These are phyloP conservation scores for Geum urbanum DNA, from an alignment of 306 rosid species.

Conservation along the genomic window DNA sequence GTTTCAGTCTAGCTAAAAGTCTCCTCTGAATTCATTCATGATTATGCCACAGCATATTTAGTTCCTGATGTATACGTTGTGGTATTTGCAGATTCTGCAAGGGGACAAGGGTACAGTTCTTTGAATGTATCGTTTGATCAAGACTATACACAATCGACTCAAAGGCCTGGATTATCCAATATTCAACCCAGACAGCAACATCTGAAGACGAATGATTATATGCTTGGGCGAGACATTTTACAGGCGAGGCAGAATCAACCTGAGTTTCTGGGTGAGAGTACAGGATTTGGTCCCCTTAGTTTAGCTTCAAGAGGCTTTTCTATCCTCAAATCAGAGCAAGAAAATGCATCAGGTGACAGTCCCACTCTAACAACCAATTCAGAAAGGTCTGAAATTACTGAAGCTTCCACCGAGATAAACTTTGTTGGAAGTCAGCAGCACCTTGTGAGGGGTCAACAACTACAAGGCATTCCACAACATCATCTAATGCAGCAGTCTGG, in stretches of 20 bases:
- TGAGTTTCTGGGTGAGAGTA: constrained; percentile 32
- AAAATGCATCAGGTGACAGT: constrained; percentile 52
- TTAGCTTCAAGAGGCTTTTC: constrained; percentile 29
- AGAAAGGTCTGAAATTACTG: constrained; percentile 54
- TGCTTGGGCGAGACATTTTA: constrained; percentile 37
- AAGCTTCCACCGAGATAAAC: constrained; percentile 47
- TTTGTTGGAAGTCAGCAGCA: constrained; percentile 42
- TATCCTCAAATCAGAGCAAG: constrained; percentile 39
- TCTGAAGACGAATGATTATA: constrained; percentile 36
- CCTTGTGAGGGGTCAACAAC: constrained; percentile 36
- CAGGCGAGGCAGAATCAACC: constrained; percentile 30
- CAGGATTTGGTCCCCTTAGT: constrained; percentile 32
- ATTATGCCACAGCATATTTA: constrained; percentile 6
- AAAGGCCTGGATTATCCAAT: constrained; percentile 29
- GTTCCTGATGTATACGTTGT: constrained; percentile 10
- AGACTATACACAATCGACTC: constrained; percentile 28
- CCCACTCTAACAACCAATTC: constrained; percentile 60
- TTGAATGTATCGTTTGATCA: constrained; percentile 21
- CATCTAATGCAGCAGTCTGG: constrained; percentile 54
- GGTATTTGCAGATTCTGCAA: constrained; percentile 32
- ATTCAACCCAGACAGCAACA: constrained; percentile 18
- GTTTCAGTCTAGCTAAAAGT: not conserved
- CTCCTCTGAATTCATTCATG: not conserved
- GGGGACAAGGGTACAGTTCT: constrained; percentile 26
- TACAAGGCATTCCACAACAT: constrained; percentile 26